Evolutionary conservation across 2,329 filamentous ascomycete species (phyloP), one percentile per base, ranked within the genome.

Genomic region (Epichloe scottii): DNA sequence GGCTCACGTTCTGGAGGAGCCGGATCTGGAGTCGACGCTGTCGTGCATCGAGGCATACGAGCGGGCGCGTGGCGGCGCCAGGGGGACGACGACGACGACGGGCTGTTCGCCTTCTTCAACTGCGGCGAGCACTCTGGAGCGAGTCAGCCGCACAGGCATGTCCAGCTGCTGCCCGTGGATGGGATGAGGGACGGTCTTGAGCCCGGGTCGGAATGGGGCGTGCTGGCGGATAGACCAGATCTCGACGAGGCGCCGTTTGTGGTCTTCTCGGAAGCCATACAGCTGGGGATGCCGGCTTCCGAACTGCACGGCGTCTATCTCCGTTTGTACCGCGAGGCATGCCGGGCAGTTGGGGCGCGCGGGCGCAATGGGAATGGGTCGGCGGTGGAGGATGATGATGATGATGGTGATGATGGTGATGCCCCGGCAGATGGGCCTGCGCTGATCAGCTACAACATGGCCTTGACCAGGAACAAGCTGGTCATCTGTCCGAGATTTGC

Each of bases 21-120:
- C 67, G 26, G 85, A 88, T 58, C 66, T 88, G 30, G 76, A 70
- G 14, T 78, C 77, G 0, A 76, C 82, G 2, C 77, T 80, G 52
- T 74, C 76, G 0, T 86, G 83, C 57, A 69, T 87, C 52, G 67
- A 73, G 51, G 76, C 78, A 3, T 84, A 82, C 64, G 57, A 65
- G 23, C 53, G 54, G 2, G 55, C 51, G 8, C 14, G n/a, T 17
- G 7, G 14, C 0, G 4, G 2, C 10, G 26, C 2, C 26, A 8
- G 3, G 8, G 26, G 26, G 5, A 5, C 4, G 40, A 43, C 2
- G 47, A 52, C 10, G 15, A 35, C 1, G 56, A 57, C 17, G 73
- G 74, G 30, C 64, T 86, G 2, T 85, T 77, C 57, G 80, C 76
- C 0, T 86, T 85, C 61, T 87, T 84, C 72, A 89, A 88, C 64